These are phyloP conservation scores for Podospora pseudopauciseta DNA, from an alignment of 495 filamentous ascomycete species.

Conservation along the genomic window DNA sequence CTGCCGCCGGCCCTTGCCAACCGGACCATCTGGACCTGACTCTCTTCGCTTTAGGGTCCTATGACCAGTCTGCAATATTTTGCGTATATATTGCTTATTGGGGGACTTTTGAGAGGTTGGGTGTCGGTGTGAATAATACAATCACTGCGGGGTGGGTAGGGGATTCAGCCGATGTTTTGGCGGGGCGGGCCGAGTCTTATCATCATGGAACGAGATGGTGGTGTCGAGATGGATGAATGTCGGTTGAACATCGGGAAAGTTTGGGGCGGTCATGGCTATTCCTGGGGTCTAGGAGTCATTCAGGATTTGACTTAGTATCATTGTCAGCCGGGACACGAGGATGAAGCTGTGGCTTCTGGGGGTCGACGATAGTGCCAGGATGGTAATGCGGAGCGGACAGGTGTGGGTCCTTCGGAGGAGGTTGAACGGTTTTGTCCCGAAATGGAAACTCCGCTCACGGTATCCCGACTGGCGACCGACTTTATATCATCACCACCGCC, in stretches of 20 bases:
- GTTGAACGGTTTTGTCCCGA: background rate
- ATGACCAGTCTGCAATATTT: background rate
- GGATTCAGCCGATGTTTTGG: background rate
- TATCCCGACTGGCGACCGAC: background rate
- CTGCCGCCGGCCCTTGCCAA: background rate
- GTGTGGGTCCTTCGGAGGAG: background rate
- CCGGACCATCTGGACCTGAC: background rate
- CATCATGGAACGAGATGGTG: background rate
- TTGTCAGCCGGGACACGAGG: background rate
- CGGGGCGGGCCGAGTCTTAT: slow-evolving; percentile 3
- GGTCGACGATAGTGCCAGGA: background rate
- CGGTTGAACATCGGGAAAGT: background rate
- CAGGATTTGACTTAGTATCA: background rate
- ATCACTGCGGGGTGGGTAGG: background rate
- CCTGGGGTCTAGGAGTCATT: background rate
- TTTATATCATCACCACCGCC: background rate
- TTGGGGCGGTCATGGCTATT: background rate
- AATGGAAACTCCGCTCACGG: background rate
- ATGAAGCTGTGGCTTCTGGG: background rate
- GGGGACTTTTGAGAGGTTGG: background rate
- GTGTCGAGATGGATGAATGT: background rate
- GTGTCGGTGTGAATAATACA: background rate
- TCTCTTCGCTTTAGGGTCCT: background rate
- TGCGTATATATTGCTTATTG: background rate
- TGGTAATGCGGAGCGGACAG: background rate